phyloP scores from a whole-genome alignment of 331 rosid species.

The Phaseolus coccineus region DNA sequence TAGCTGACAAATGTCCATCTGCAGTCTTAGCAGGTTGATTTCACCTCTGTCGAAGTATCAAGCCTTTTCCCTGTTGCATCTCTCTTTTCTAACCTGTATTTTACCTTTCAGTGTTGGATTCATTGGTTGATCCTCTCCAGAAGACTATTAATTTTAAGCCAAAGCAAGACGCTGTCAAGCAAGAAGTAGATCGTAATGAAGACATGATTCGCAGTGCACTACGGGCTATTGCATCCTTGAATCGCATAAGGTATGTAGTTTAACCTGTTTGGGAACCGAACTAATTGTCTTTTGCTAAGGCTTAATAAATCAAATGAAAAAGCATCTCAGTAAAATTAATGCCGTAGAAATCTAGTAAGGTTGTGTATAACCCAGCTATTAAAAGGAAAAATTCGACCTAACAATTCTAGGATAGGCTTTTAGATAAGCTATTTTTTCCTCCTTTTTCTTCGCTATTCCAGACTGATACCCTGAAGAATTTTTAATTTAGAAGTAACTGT shows the following conservation, averaged over 20 bases:
- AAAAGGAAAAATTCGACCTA: neutral
- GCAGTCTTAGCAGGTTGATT: constrained; percentile 92
- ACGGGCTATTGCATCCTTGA: constrained; percentile 93
- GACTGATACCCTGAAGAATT: neutral
- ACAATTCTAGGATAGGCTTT: neutral
- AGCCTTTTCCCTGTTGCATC: constrained; percentile 13
- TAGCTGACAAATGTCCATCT: constrained; percentile 96
- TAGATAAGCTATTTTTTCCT: neutral
- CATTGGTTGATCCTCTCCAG: constrained; percentile 98
- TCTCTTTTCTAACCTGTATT: constrained; percentile 36
- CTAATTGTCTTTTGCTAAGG: constrained; percentile 24
- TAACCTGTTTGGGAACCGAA: constrained; percentile 10
- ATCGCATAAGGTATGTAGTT: constrained; percentile 84
- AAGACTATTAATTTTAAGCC: constrained; percentile 96
- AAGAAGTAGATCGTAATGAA: constrained; percentile 99
- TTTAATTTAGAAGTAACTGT: neutral
- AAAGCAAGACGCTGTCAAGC: constrained; percentile 98
- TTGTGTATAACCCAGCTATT: neutral
- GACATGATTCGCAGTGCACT: constrained; percentile 99
- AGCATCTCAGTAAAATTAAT: neutral
- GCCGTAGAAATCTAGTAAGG: neutral
- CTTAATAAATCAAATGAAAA: neutral
- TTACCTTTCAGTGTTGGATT: constrained; percentile 78
- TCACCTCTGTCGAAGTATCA: constrained; percentile 10
- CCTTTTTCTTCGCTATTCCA: neutral